phyloP scores from a whole-genome alignment of 2,329 filamentous ascomycete species.

The Lachnellula subtilissima region DNA sequence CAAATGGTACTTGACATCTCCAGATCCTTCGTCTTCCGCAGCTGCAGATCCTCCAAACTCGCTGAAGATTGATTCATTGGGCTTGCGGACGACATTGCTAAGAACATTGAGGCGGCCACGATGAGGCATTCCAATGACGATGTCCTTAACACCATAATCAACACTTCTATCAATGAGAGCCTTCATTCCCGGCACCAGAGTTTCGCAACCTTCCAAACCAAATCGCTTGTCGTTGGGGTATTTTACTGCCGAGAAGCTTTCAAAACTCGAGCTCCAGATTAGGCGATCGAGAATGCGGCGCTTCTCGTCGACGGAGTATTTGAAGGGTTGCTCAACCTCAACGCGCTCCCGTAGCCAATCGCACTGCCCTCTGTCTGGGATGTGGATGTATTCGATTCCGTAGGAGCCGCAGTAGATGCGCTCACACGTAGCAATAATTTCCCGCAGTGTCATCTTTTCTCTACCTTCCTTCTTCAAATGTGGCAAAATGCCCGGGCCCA shows the following conservation, averaged over 20 bases:
- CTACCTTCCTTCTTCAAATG: conserved; percentile 84
- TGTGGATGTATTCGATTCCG: conserved; percentile 98
- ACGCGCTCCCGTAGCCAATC: conserved; percentile 96
- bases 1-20: conserved; percentile 98
- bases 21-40: conserved; percentile 90
- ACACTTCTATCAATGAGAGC: conserved; percentile 96
- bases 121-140: conserved; percentile 99
- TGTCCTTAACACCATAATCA: conserved; percentile 97
- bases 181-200: conserved; percentile 98
- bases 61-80: conserved; percentile 99
- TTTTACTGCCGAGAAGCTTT: conserved; percentile 91
- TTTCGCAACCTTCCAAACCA: conserved; percentile 95
- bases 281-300: conserved; percentile 93
- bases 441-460: conserved; percentile 93
- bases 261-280: conserved; percentile 98
- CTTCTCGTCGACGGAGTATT: conserved; percentile 98
- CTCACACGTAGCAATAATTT: conserved; percentile 91
- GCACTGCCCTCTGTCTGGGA: conserved; percentile 93
- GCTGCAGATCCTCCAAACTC: conserved; percentile 89
- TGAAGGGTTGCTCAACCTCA: conserved; percentile 91
- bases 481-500: conserved; percentile 92
- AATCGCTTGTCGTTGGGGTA: conserved; percentile 99
- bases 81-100: conserved; percentile 97
- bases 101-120: conserved; percentile 97
- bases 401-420: conserved; percentile 96